phyloP scores from a whole-genome alignment of 2,329 filamentous ascomycete species.

The Biscogniauxia mediterranea region DNA sequence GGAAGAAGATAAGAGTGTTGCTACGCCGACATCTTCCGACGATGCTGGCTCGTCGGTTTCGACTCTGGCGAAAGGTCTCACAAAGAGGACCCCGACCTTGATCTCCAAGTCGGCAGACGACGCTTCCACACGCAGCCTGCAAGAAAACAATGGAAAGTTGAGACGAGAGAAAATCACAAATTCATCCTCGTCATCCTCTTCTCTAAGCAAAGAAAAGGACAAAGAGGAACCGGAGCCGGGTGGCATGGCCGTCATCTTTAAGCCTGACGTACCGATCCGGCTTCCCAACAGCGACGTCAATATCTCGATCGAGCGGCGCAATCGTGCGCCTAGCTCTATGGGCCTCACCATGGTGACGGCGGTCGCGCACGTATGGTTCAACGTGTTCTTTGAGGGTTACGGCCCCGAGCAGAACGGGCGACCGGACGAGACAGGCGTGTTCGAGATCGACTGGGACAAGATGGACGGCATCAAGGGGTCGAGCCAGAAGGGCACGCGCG shows the following conservation, averaged over 20 bases:
- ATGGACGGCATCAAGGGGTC: constrained; percentile 97
- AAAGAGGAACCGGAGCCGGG: constrained; percentile 50
- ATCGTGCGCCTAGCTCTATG: constrained; percentile 72
- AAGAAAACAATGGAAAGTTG: not conserved
- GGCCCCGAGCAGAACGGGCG: constrained; percentile 67
- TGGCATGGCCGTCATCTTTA: constrained; percentile 75
- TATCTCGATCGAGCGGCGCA: constrained; percentile 83
- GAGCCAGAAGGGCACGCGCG: constrained; percentile 74
- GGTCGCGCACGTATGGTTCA: constrained; percentile 96
- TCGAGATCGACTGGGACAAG: constrained; percentile 57
- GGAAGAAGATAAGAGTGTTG: constrained; percentile 4
- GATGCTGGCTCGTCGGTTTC: constrained; percentile 12
- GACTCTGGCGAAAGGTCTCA: constrained; percentile 9
- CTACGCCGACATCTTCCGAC: constrained; percentile 6
- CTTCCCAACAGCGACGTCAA: constrained; percentile 84
- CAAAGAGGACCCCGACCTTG: constrained; percentile 17
- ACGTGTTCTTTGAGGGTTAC: constrained; percentile 84
- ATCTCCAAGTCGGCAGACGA: constrained; percentile 18
- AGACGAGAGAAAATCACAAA: constrained; percentile 14
- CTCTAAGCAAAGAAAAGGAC: constrained; percentile 7
- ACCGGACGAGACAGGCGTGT: constrained; percentile 64
- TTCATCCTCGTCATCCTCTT: constrained; percentile 16
- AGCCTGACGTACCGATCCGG: constrained; percentile 64
- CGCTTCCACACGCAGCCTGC: constrained; percentile 7
- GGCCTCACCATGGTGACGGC: constrained; percentile 88